Evolutionary conservation across 345 rosid species (phyloP).

Genomic region (Lepidium sativum): DNA sequence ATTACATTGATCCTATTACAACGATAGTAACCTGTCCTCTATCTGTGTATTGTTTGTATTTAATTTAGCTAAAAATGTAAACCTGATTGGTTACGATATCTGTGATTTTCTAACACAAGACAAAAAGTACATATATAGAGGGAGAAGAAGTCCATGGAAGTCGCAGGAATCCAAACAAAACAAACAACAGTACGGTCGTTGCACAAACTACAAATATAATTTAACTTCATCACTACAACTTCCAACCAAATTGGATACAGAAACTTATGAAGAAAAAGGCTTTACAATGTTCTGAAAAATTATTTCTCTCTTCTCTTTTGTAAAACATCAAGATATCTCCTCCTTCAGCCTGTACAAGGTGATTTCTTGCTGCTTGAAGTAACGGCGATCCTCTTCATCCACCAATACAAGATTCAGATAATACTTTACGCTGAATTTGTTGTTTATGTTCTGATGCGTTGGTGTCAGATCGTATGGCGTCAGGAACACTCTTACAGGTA

Average conservation of each 20-base stretch:
- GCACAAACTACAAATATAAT: constrained; percentile 16
- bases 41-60: neutral
- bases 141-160: neutral
- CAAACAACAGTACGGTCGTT: neutral
- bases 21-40: neutral
- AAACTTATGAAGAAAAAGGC: neutral
- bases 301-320: neutral
- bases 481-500: constrained; percentile 89
- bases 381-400: constrained; percentile 91
- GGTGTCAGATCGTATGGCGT: constrained; percentile 95
- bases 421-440: constrained; percentile 95
- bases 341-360: constrained; percentile 64
- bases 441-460: constrained; percentile 86
- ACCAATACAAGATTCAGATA: constrained; percentile 92
- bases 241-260: constrained; percentile 13
- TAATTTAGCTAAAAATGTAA: too few relatives aligned
- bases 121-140: neutral
- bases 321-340: constrained; percentile 41
- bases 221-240: constrained; percentile 7
- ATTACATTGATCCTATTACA: neutral
- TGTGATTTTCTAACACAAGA: neutral
- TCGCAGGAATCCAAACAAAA: constrained; percentile 9
- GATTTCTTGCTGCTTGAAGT: constrained; percentile 89
- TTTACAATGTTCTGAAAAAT: constrained; percentile 32
- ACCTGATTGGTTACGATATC: neutral